These are phyloP conservation scores for Euphorbia pulcherrima DNA, from an alignment of 345 rosid species.

Conservation along the genomic window DNA sequence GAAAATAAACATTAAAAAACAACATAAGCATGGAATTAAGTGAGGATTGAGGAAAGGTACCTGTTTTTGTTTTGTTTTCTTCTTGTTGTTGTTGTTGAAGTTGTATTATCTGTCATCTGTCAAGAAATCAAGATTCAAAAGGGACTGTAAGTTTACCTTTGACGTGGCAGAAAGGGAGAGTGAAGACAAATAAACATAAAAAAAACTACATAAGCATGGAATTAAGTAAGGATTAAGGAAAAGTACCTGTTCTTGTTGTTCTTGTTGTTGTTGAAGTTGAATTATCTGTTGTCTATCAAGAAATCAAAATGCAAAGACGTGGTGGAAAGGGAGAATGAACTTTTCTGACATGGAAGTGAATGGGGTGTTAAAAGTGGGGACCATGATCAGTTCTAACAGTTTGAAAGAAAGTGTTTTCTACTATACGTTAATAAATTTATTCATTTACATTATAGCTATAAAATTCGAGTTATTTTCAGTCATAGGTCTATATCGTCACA, in stretches of 20 bases:
- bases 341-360: slow-evolving; percentile 38
- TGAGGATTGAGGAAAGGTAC: background rate
- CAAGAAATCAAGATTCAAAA: too few relatives aligned
- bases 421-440: too few relatives aligned
- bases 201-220: background rate
- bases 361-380: slow-evolving; percentile 26
- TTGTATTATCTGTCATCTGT: background rate
- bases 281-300: background rate
- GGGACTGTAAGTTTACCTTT: too few relatives aligned
- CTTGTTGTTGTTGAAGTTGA: background rate
- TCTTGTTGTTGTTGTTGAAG: too few relatives aligned
- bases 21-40: background rate
- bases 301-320: too few relatives aligned
- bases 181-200: background rate
- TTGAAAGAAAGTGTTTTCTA: too few relatives aligned
- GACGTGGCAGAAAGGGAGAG: slow-evolving; percentile 29
- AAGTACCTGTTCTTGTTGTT: background rate
- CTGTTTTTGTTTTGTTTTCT: too few relatives aligned
- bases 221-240: background rate
- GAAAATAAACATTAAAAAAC: background rate
- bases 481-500: too few relatives aligned
- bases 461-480: too few relatives aligned
- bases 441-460: too few relatives aligned
- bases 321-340: slow-evolving; percentile 26
- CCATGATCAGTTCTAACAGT: too few relatives aligned